Conservation (phyloP, 2,329 filamentous ascomycete species). For the Fusarium stilboides region DNA sequence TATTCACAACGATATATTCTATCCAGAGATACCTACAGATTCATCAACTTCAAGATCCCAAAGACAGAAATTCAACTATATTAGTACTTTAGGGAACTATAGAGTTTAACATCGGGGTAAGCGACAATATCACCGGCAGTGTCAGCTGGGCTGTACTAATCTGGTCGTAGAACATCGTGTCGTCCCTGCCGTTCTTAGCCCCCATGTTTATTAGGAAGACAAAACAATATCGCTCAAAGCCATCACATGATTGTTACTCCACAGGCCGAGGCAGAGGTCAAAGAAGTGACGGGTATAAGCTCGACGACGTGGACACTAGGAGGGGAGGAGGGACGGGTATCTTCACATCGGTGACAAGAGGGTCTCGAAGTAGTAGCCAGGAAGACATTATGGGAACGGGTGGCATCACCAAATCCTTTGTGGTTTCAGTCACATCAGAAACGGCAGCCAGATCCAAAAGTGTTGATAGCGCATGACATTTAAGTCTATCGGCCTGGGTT, state of each 20-base stretch:
- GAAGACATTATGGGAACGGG: conserved; percentile 57
- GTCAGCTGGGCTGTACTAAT: neutral
- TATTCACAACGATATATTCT: conserved; percentile 70
- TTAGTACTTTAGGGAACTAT: conserved; percentile 70
- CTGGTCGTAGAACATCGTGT: conserved; percentile 60
- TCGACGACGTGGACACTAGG: conserved; percentile 56
- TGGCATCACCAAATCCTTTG: conserved; percentile 60
- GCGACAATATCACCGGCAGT: conserved; percentile 34
- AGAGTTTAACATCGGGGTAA: conserved; percentile 70
- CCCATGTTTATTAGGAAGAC: conserved; percentile 61
- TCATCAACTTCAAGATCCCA: conserved; percentile 61
- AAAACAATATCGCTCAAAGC: conserved; percentile 59
- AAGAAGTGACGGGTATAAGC: conserved; percentile 55
- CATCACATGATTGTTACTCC: conserved; percentile 50
- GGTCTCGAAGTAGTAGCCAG: conserved; percentile 53
- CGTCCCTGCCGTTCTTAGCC: conserved; percentile 62
- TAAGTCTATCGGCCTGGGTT: too few species aligned
- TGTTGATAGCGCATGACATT: neutral
- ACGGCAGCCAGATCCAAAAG: conserved; percentile 8
- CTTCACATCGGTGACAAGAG: conserved; percentile 48
- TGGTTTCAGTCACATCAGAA: conserved; percentile 59
- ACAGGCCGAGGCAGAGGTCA: conserved; percentile 50
- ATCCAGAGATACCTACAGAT: conserved; percentile 68
- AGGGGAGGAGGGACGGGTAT: conserved; percentile 49
- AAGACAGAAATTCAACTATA: conserved; percentile 70